Evolutionary conservation across 2,329 filamentous ascomycete genomes (phyloP), one percentile per base, ranked within the genome.

Genomic region (Westerdykella aurantiaca): DNA sequence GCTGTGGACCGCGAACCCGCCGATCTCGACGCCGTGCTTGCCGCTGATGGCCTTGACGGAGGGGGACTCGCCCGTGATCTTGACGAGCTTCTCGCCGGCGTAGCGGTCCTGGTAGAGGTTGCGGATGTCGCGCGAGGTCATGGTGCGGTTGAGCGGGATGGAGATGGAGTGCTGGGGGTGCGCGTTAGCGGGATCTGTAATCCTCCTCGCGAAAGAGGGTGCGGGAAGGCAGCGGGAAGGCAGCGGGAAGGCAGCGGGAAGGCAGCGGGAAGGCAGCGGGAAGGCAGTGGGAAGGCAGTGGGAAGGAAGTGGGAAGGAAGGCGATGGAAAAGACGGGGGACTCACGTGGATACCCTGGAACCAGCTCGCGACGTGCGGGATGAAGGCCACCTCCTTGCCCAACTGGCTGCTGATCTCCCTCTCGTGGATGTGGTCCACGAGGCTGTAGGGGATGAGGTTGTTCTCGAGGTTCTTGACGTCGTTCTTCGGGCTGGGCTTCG

Each of bases 31-130:
- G 17, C 87, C 85, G 65, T 97, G 91, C 72, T 85, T 87, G 51
- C 85, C 82, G 55, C 80, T 80, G 58, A 96, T 96, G 55, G 82
- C 75, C 72, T 89, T 94, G 44, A 97, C 91, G 10, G 83, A 73
- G 3, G 91, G 93, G 0, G 86, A 79, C 68, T 97, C 91, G 42
- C 91, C 91, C 4, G 87, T 80, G 16, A 97, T 81, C 77, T 93
- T 95, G 64, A 98, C 84, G 13, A 98, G 82, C 72, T 89, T 91
- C 78, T 97, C 93, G 40, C 90, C 90, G 5, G 91, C 91, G 62
- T 95, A 98, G 18, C 91, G 81, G 59, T 97, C 91, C 70, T 97
- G 91, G 76, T 95, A 98, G 46, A 97, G 75, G 62, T 95, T 88
- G 49, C 93, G 82, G 56, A 98, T 88, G 64, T 97, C 90, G 41